Base-by-base conservation (phyloP, 179 eudicot genomes). In the Vitellaria paradoxa region DNA sequence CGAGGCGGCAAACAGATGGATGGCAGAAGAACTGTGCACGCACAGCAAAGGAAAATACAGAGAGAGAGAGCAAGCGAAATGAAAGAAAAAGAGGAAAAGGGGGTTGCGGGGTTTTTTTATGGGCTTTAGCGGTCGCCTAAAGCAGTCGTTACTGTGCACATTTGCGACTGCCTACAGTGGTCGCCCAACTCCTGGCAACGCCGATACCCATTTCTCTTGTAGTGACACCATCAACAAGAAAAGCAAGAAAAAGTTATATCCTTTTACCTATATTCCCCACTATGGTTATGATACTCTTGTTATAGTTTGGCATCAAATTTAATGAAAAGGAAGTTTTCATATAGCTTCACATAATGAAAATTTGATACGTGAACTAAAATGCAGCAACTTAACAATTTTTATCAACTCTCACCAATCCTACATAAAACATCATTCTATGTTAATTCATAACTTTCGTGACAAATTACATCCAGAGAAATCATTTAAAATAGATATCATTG, bases 241-340 rank as follows among this genome's bases (percentile, higher is more conserved):
- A 57, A 73, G 10, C 18, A 55, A 49, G 45, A 65, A 76, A 26
- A 79, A 11, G 62, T 30, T 65, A 37, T 1, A 67, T 7, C n/a
- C 65, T 45, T 26, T 40, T 84, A 90, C 94, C 92, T 83, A 96
- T 84, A 79, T 93, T 93, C 23, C 98, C 98, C 70, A 90, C 82
- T 50, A 92, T 52, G 62, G 95, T 89, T 56, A 93, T 79, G 82
- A 85, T 77, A 76, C n/a, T n/a, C n/a, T n/a, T n/a, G n/a, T n/a
- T 86, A 53, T 82, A 81, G 50, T 68, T 81, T 47, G 70, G 82
- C 9, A 92, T 88, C 77, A 92, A 77, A 81, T 89, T 85, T 40
- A 53, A 52, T 30, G 18, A 53, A 64, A 26, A 5, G 59, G 50
- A 49, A 24, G 47, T 52, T 65, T 55, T 55, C 70, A 47, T 26